Evolutionary conservation across 345 rosid genomes (phyloP).

Genomic region (Reutealis trisperma): DNA sequence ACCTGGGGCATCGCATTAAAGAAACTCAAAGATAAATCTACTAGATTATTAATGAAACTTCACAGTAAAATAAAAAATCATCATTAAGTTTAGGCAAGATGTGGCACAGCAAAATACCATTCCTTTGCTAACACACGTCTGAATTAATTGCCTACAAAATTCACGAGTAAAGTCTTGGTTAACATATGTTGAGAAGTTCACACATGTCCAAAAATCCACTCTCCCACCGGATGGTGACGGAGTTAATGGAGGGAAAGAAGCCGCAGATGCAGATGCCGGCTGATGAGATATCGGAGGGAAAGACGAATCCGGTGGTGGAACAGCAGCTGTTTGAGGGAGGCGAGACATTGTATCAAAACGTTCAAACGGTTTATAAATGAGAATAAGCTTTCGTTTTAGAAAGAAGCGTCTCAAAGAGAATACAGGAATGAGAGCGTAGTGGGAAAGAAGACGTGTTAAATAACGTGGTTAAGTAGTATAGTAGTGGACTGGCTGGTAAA

Average conservation of each 20-base stretch:
- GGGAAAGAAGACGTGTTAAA: too few species aligned
- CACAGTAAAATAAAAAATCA: too few species aligned
- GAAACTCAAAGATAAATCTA: not conserved
- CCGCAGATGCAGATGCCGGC: not conserved
- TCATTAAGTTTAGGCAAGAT: not conserved
- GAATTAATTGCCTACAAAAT: conserved; percentile 48
- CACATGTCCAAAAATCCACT: conserved; percentile 64
- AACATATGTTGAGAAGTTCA: conserved; percentile 44
- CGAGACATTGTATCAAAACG: conserved; percentile 12
- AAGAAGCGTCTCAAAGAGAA: too few species aligned
- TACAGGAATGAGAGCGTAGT: too few species aligned
- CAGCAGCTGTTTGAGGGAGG: not conserved
- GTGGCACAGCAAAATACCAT: conserved; percentile 46
- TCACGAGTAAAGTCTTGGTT: conserved; percentile 17
- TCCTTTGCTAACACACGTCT: conserved; percentile 68
- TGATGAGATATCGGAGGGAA: not conserved
- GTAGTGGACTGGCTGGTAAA: too few species aligned
- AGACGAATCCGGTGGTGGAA: not conserved
- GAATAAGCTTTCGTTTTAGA: too few species aligned
- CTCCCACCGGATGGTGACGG: conserved; percentile 38
- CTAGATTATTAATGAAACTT: not conserved
- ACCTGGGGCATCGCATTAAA: conserved; percentile 26
- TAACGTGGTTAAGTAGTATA: too few species aligned
- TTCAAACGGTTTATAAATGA: too few species aligned
- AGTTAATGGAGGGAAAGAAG: too few species aligned